Percentiles rank a stretch among this genome's conserved stretches.
Evolutionary conservation across 805 yeast genomes (phyloP).

Genomic region (Cyberlindnera maclurae): DNA sequence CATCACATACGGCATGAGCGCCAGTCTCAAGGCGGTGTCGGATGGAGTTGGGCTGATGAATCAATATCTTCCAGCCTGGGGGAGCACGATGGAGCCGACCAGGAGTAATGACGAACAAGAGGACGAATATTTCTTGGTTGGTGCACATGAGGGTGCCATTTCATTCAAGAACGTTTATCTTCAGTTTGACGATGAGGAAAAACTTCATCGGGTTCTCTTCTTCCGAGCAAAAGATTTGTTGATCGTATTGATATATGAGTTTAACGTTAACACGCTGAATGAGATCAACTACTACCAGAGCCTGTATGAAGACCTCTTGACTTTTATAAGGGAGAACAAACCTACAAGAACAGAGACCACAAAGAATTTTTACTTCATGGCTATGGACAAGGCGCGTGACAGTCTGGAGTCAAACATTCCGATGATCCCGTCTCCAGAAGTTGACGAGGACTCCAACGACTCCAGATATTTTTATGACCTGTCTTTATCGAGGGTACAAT

Average conservation of each 20-base stretch:
- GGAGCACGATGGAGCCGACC: not conserved
- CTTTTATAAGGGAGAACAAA: slow-evolving; percentile 1
- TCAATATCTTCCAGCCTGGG: slow-evolving; percentile 8
- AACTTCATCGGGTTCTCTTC: slow-evolving; percentile 14
- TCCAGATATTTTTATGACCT: slow-evolving; percentile 10
- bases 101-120: not conserved
- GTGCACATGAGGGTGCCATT: slow-evolving; percentile 10
- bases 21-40: slow-evolving; percentile 10
- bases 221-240: slow-evolving; percentile 8
- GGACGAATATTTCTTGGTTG: slow-evolving; percentile 12
- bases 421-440: slow-evolving; percentile 5
- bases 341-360: not conserved
- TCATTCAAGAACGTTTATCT: slow-evolving; percentile 18
- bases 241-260: slow-evolving; percentile 13
- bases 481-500: slow-evolving; percentile 7
- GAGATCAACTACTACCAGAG: slow-evolving; percentile 11
- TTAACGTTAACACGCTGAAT: slow-evolving; percentile 13
- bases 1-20: slow-evolving; percentile 17
- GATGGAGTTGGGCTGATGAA: slow-evolving; percentile 3
- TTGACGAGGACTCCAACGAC: slow-evolving; percentile 9
- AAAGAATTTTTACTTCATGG: slow-evolving; percentile 13
- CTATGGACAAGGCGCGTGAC: slow-evolving; percentile 3
- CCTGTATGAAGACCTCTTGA: slow-evolving; percentile 4
- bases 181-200: slow-evolving; percentile 9
- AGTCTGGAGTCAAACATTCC: slow-evolving; percentile 17